Evolutionary conservation across 768 basidiomycete species (phyloP), one percentile per base, ranked within the genome.

Genomic region (Melanogaster broomeanus): DNA sequence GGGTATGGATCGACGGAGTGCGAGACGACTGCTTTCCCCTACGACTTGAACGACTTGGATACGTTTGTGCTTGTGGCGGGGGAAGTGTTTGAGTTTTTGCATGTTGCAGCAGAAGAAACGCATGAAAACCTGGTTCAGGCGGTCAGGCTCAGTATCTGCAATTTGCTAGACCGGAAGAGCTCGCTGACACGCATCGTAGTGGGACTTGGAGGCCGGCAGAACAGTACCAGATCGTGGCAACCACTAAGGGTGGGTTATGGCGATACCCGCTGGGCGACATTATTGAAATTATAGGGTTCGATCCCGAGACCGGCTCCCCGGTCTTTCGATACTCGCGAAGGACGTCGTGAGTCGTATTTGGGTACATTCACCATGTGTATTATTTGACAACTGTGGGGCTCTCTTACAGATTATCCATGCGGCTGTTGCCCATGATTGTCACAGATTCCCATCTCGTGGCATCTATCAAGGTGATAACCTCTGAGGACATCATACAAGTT

Each of bases 241-340:
- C 63, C 3, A 57, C 58, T 3, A 22, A 8, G 9, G 49, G 60
- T 2, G 61, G 61, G 9, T 15, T 66, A 34, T 63, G 64, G 63
- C 57, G 60, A 2, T 62, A 62, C 45, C 50, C 57, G 22, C 51
- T 65, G 4, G 57, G 54, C 1, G 61, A 65, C 27, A 43, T 65
- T 18, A 35, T 62, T 18, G 57, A 63, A 49, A 39, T 63, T 21
- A 34, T 45, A 3, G 61, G 59, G 4, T 66, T 65, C 21, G 56
- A 58, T 16, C 39, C 61, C 1, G 41, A 18, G 6, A 50, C 59
- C 33, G 62, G 61, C n/a, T 22, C 33, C 8, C 63, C 63, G 13
- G 39, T 63, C 35, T 47, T 64, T 31, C 42, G 39, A 28, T 65
- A 56, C 16, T 24, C 28, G 6, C 61, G 35, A 57, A 19, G 55